Conservation (phyloP, 2,329 filamentous ascomycete species). For the Coleophoma crateriformis region DNA sequence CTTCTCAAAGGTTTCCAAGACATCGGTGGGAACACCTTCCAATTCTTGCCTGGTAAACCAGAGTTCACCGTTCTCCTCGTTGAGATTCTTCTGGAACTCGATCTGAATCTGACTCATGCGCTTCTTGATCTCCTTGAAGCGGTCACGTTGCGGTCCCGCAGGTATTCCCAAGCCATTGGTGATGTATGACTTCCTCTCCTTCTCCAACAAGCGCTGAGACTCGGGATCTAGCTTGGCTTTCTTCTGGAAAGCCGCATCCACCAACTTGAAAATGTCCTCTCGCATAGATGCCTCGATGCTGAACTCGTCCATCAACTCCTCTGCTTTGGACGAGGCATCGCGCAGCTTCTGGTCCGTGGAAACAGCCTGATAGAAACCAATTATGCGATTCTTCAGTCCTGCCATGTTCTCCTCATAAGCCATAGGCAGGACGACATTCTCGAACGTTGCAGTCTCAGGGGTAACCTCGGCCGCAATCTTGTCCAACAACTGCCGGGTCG, state of each 20-base stretch:
- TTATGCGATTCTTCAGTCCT: constrained; percentile 55
- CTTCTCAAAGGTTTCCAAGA: constrained; percentile 62
- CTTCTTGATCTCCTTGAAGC: constrained; percentile 86
- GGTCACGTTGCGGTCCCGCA: constrained; percentile 63
- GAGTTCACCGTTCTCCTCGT: constrained; percentile 75
- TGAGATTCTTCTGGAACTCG: constrained; percentile 72
- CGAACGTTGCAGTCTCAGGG: constrained; percentile 44
- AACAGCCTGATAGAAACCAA: constrained; percentile 78
- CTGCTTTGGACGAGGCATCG: constrained; percentile 70
- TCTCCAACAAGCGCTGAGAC: constrained; percentile 67
- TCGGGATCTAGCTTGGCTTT: constrained; percentile 62
- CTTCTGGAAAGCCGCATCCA: constrained; percentile 51
- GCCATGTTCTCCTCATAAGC: constrained; percentile 66
- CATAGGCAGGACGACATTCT: constrained; percentile 57
- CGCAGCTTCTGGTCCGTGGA: constrained; percentile 63
- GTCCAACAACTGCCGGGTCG: constrained; percentile 56
- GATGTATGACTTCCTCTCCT: constrained; percentile 72
- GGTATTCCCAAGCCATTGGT: constrained; percentile 70
- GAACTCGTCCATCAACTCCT: constrained; percentile 72
- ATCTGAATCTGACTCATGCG: constrained; percentile 69
- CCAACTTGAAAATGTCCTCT: constrained; percentile 69
- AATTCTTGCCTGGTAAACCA: constrained; percentile 74
- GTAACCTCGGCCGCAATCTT: constrained; percentile 54
- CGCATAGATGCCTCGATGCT: constrained; percentile 75
- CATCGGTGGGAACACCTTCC: constrained; percentile 68